A percentile compares a stretch with the other conserved stretches of the same genome.
Evolutionary conservation across 176 grass and related monocot genomes (phyloP).

Genomic region (Rhynchospora breviuscula): DNA sequence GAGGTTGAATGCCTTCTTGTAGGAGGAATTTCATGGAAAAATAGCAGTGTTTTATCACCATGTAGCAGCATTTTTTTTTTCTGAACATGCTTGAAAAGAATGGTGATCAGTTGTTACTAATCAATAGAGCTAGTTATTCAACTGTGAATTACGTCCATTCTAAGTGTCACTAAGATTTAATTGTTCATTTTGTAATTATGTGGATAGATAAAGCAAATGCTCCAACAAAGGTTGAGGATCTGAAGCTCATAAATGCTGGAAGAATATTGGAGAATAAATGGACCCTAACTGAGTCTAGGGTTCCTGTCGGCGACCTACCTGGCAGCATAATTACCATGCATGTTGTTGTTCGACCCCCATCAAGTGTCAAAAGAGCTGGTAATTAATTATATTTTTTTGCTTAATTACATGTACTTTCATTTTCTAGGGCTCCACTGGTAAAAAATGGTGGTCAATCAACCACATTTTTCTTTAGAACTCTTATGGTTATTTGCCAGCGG

Average conservation of each 20-base stretch:
- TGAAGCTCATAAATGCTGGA: slow-evolving; percentile 86
- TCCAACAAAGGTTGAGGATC: slow-evolving; percentile 68
- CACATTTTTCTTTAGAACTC: too few species aligned
- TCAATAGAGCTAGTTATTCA: background rate
- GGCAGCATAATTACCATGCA: slow-evolving; percentile 81
- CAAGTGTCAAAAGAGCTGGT: slow-evolving; percentile 53
- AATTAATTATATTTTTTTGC: slow-evolving; percentile 25
- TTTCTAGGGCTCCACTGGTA: too few species aligned
- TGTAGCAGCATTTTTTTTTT: background rate
- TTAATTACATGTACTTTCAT: background rate
- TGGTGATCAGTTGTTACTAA: background rate
- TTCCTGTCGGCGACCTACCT: slow-evolving; percentile 65
- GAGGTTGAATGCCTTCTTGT: background rate
- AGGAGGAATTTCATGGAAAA: background rate
- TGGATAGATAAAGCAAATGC: slow-evolving; percentile 58
- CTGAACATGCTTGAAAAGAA: background rate
- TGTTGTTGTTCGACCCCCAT: slow-evolving; percentile 71
- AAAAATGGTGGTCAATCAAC: too few species aligned
- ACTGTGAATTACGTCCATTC: background rate
- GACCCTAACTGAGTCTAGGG: slow-evolving; percentile 63
- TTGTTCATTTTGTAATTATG: slow-evolving; percentile 15
- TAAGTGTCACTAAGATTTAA: background rate
- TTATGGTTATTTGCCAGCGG: too few species aligned
- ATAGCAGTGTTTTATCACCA: background rate
- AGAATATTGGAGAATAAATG: slow-evolving; percentile 75